A percentile compares a stretch with the other conserved stretches of the same genome.
Evolutionary conservation across 192 early-diverging fungal species (phyloP).

Genomic region (Thoreauomyces humboldtii): DNA sequence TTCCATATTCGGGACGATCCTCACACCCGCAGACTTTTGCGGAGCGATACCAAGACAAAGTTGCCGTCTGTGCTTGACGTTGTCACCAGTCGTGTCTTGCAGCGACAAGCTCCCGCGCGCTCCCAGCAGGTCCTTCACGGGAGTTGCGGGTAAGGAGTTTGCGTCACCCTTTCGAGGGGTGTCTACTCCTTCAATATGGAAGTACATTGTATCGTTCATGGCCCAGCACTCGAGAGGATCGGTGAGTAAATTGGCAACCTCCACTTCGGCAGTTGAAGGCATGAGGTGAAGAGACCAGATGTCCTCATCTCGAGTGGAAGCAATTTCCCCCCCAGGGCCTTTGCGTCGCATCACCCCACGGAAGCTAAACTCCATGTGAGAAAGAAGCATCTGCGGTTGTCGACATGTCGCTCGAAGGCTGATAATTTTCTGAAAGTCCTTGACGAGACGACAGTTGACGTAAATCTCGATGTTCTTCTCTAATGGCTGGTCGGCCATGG

Average conservation of each 20-base stretch:
- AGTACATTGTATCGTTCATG: constrained; percentile 72
- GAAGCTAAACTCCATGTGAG: constrained; percentile 34
- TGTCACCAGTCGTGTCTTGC: no score
- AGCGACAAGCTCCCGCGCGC: no score
- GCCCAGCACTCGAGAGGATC: constrained; percentile 63
- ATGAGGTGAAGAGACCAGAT: constrained; percentile 52
- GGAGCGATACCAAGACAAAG: background rate
- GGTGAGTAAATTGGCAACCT: constrained; percentile 54
- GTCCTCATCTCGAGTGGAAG: constrained; percentile 35
- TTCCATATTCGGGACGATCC: constrained; percentile 54
- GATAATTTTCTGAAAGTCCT: constrained; percentile 76
- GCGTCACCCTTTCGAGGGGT: no score
- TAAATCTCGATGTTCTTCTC: constrained; percentile 70
- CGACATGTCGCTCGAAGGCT: constrained; percentile 59
- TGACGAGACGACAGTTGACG: constrained; percentile 76
- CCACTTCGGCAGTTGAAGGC: constrained; percentile 39
- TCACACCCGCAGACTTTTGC: constrained; percentile 23
- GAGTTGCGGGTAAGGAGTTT: no score
- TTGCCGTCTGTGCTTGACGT: constrained; percentile 1
- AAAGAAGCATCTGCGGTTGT: constrained; percentile 52
- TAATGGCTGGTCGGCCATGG: constrained; percentile 53
- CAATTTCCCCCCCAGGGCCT: background rate
- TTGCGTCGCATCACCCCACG: constrained; percentile 27
- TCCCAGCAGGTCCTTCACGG: no score
- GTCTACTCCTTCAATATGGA: constrained; percentile 51